phyloP scores from a whole-genome alignment of 2,329 filamentous ascomycete genomes.

The Myrmaecium sp. region DNA sequence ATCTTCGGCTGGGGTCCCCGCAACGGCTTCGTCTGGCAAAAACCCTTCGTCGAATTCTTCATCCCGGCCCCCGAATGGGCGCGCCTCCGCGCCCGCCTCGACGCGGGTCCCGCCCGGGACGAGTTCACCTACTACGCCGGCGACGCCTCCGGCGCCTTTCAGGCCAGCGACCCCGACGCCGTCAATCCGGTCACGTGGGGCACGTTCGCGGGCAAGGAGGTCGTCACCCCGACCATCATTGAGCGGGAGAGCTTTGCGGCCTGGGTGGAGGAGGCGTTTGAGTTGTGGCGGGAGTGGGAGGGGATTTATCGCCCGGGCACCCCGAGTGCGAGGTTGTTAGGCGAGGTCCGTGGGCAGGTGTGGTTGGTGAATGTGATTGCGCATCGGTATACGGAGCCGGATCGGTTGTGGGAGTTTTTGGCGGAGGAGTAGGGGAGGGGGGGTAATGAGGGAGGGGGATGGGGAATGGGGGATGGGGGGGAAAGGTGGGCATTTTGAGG shows the following conservation, averaged over 20 bases:
- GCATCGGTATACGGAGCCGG: slow-evolving; percentile 55
- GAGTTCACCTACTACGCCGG: slow-evolving; percentile 76
- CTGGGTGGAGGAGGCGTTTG: slow-evolving; percentile 92
- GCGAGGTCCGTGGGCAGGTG: slow-evolving; percentile 47
- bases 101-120: slow-evolving; percentile 38
- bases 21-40: slow-evolving; percentile 93
- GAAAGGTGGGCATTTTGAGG: too few relatives aligned
- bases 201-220: slow-evolving; percentile 88
- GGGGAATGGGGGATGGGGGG: too few relatives aligned
- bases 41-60: slow-evolving; percentile 96
- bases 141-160: slow-evolving; percentile 62
- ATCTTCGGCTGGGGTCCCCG: slow-evolving; percentile 88
- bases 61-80: slow-evolving; percentile 58
- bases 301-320: slow-evolving; percentile 66
- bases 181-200: slow-evolving; percentile 97
- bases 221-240: slow-evolving; percentile 90
- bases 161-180: slow-evolving; percentile 44
- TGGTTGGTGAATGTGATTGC: slow-evolving; percentile 90
- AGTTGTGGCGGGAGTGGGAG: slow-evolving; percentile 89
- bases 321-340: slow-evolving; percentile 54
- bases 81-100: slow-evolving; percentile 47
- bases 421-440: slow-evolving; percentile 5
- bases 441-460: too few relatives aligned
- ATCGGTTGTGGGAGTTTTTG: slow-evolving; percentile 57
- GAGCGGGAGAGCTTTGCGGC: slow-evolving; percentile 86